Evolutionary conservation across 2,329 filamentous ascomycete genomes (phyloP).

Genomic region (Aspergillus tubingensis): DNA sequence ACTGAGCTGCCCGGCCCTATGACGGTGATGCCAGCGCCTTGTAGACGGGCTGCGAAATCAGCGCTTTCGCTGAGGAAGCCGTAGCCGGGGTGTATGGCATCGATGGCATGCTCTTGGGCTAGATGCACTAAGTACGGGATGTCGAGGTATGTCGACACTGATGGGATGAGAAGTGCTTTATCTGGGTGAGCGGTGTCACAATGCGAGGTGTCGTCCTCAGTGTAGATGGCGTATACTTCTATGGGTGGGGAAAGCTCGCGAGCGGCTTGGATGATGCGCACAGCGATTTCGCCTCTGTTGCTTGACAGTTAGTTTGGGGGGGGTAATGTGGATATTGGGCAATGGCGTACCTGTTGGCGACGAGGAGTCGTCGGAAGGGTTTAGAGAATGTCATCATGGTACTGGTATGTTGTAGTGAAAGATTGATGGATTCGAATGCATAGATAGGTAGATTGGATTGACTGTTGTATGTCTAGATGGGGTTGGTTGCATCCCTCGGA

Average conservation of each 20-base stretch:
- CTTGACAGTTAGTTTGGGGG: no score
- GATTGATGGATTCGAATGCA: not conserved
- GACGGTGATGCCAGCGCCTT: constrained; percentile 51
- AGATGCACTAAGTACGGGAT: constrained; percentile 52
- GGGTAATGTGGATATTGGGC: not conserved
- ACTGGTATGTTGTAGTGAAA: not conserved
- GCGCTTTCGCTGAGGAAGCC: constrained; percentile 63
- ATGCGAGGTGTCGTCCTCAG: constrained; percentile 57
- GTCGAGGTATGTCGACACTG: constrained; percentile 56
- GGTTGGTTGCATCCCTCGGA: constrained; percentile 20
- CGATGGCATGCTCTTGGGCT: constrained; percentile 53
- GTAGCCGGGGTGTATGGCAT: constrained; percentile 62
- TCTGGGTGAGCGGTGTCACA: constrained; percentile 50
- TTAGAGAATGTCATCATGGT: constrained; percentile 21
- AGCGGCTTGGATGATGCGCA: constrained; percentile 61
- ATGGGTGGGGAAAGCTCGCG: constrained; percentile 55
- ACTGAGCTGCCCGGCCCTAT: constrained; percentile 61
- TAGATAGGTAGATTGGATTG: not conserved
- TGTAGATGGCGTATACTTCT: constrained; percentile 59
- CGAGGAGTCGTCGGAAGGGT: constrained; percentile 51
- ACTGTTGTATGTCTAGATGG: no score
- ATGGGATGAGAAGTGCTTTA: constrained; percentile 54
- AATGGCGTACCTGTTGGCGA: constrained; percentile 53
- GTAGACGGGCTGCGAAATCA: constrained; percentile 52
- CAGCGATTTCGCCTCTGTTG: constrained; percentile 63